Evolutionary conservation across 192 early-diverging fungal genomes (phyloP).

Genomic region (Kappamyces sp.): DNA sequence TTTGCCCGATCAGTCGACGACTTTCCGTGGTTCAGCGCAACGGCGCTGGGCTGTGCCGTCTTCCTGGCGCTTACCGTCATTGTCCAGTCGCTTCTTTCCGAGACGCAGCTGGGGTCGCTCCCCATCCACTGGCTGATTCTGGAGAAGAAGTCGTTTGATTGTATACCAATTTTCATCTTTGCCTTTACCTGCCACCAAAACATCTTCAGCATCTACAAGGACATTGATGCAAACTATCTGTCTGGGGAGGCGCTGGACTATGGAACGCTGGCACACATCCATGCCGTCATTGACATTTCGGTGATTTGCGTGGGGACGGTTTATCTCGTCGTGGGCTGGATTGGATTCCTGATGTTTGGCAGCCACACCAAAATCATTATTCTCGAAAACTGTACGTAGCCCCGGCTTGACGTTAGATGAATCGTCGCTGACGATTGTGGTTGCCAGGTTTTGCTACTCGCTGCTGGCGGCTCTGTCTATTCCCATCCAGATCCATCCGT

Average conservation of each 20-base stretch:
- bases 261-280: conserved; percentile 61
- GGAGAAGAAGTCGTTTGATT: conserved; percentile 51
- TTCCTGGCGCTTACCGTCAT: conserved; percentile 63
- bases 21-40: conserved; percentile 69
- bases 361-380: conserved; percentile 68
- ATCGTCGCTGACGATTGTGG: background rate
- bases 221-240: conserved; percentile 44
- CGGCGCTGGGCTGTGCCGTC: conserved; percentile 64
- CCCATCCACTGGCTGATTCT: background rate
- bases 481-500: conserved; percentile 82
- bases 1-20: conserved; percentile 75
- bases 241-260: conserved; percentile 69
- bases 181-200: conserved; percentile 95
- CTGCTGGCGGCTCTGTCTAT: conserved; percentile 75
- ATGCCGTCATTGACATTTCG: conserved; percentile 57
- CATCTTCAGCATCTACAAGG: conserved; percentile 27
- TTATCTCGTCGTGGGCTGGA: conserved; percentile 72
- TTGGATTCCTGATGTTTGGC: conserved; percentile 83
- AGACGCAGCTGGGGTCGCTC: background rate
- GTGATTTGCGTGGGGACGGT: conserved; percentile 60
- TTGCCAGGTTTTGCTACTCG: conserved; percentile 70
- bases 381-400: conserved; percentile 49
- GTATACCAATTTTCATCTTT: conserved; percentile 86
- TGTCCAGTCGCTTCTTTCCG: conserved; percentile 30
- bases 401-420: background rate